phyloP scores from a whole-genome alignment of 2,329 filamentous ascomycete species.

The Fusarium caatingaense region DNA sequence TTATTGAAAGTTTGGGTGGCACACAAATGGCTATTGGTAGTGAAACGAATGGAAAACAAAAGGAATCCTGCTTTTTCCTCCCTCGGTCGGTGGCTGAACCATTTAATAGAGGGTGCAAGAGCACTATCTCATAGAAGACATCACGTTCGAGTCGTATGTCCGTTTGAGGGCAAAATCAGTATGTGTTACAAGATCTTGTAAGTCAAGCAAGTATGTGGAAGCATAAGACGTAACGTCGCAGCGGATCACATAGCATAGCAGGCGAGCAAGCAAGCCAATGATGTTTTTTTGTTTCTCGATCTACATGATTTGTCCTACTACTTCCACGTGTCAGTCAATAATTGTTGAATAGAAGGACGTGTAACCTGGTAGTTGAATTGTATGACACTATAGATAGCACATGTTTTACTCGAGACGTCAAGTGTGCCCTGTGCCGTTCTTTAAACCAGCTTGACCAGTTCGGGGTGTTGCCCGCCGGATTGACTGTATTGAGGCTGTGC shows the following conservation, averaged over 20 bases:
- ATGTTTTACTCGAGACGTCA: background rate
- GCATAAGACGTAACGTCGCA: background rate
- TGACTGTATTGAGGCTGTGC: constrained; percentile 27
- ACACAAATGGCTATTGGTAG: background rate
- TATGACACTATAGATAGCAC: background rate
- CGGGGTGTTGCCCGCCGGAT: background rate
- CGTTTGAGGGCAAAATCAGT: background rate
- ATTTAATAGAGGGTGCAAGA: constrained; percentile 3
- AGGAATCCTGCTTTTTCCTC: constrained; percentile 22
- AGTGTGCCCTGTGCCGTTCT: background rate
- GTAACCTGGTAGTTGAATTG: background rate
- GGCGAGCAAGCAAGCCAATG: constrained; percentile 23
- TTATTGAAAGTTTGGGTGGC: constrained; percentile 10
- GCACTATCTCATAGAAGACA: constrained; percentile 10
- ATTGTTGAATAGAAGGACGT: background rate
- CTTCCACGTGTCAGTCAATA: constrained; percentile 5
- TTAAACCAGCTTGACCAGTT: background rate
- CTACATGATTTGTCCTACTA: background rate
- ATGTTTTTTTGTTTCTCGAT: constrained; percentile 12
- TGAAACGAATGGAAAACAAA: constrained; percentile 25
- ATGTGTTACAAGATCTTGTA: constrained; percentile 15
- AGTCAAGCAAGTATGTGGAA: constrained; percentile 17
- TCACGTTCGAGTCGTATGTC: constrained; percentile 2
- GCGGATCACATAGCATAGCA: constrained; percentile 25
- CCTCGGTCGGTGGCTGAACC: constrained; percentile 14